Conservation (phyloP, 345 rosid species). For the Citrus mangshanensis region DNA sequence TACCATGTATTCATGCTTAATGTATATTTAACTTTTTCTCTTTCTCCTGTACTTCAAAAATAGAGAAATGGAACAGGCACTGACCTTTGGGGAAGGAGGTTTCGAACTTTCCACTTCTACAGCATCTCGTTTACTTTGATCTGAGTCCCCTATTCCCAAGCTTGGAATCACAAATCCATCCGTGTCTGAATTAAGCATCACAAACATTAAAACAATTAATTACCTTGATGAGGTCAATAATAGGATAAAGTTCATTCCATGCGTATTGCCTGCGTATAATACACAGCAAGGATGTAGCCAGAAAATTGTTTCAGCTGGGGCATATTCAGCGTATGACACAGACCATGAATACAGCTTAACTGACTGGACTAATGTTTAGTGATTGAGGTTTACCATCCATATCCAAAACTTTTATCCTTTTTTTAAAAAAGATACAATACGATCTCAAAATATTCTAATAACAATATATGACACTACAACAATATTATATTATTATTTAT, state of each 20-base stretch:
- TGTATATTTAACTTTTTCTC: too few relatives aligned
- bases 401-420: too few relatives aligned
- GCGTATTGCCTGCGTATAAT: not conserved
- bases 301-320: too few relatives aligned
- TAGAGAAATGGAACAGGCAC: not conserved
- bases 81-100: conserved; percentile 64
- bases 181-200: conserved; percentile 49
- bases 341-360: too few relatives aligned
- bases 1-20: not conserved
- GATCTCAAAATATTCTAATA: too few relatives aligned
- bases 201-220: not conserved
- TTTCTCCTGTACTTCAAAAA: not conserved
- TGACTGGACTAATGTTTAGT: too few relatives aligned
- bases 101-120: conserved; percentile 42
- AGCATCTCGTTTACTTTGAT: conserved; percentile 29
- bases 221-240: not conserved
- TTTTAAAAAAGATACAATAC: too few relatives aligned
- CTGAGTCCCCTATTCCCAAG: conserved; percentile 55
- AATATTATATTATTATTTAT: too few relatives aligned
- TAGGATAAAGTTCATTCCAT: not conserved
- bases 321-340: too few relatives aligned
- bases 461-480: too few relatives aligned
- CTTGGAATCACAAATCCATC: conserved; percentile 98
- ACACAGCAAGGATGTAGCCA: too few relatives aligned
- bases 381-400: too few relatives aligned